A percentile compares a stretch with the other conserved stretches of the same genome.
Evolutionary conservation across 768 basidiomycete genomes (phyloP).

Genomic region (Tephrocybe sp.): DNA sequence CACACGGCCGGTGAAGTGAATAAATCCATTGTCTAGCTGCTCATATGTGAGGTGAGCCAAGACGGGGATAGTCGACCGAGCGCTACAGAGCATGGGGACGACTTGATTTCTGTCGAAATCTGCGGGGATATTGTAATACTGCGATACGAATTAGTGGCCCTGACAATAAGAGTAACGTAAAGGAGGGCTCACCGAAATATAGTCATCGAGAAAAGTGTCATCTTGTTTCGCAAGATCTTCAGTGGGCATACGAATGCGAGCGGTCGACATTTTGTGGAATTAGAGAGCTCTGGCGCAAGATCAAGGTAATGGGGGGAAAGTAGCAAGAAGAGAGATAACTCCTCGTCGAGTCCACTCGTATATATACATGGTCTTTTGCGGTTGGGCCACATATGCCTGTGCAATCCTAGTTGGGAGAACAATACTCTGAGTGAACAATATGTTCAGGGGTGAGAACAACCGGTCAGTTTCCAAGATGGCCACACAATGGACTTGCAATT

Average conservation of each 20-base stretch:
- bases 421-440: slow-evolving; percentile 4
- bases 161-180: neutral
- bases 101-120: neutral
- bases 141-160: neutral
- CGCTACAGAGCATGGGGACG: neutral
- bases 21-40: neutral
- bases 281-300: neutral
- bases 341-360: neutral
- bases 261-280: neutral
- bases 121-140: slow-evolving; percentile 2
- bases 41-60: neutral
- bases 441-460: neutral
- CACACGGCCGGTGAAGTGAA: neutral
- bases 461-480: neutral
- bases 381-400: neutral
- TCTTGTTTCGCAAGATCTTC: neutral
- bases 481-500: too few relatives aligned
- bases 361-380: neutral
- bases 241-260: neutral
- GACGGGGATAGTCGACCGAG: slow-evolving; percentile 1
- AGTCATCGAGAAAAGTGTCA: neutral
- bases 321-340: neutral
- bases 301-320: neutral
- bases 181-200: neutral
- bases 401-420: slow-evolving; percentile 1